Evolutionary conservation across 2,329 filamentous ascomycete species (phyloP).

Genomic region (Cryoendolithus antarcticus): DNA sequence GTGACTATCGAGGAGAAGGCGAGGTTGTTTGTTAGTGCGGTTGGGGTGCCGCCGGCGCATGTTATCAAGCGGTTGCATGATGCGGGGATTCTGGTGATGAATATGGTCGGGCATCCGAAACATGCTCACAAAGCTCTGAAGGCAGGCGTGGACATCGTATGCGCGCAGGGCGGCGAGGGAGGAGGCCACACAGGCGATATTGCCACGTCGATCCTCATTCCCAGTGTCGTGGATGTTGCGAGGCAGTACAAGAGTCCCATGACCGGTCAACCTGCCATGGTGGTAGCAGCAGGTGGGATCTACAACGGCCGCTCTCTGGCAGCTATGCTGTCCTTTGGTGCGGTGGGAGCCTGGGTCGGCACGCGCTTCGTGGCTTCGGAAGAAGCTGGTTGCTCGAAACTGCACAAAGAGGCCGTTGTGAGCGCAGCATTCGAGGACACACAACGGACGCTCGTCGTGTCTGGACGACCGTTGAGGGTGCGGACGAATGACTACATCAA

Average conservation of each 20-base stretch:
- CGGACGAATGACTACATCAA: slow-evolving; percentile 73
- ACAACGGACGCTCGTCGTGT: slow-evolving; percentile 67
- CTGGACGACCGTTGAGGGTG: slow-evolving; percentile 68
- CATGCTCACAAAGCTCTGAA: slow-evolving; percentile 83
- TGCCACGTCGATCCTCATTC: slow-evolving; percentile 71
- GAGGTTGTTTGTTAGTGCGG: slow-evolving; percentile 72
- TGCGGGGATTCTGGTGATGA: slow-evolving; percentile 79
- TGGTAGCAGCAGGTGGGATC: slow-evolving; percentile 82
- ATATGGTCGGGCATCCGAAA: slow-evolving; percentile 90
- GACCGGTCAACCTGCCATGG: slow-evolving; percentile 58
- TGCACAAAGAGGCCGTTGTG: slow-evolving; percentile 78
- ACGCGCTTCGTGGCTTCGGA: slow-evolving; percentile 76
- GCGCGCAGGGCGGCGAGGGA: slow-evolving; percentile 84
- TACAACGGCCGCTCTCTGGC: slow-evolving; percentile 72
- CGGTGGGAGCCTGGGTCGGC: slow-evolving; percentile 83
- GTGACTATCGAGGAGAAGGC: slow-evolving; percentile 79
- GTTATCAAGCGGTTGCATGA: slow-evolving; percentile 68
- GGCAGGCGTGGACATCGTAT: slow-evolving; percentile 79
- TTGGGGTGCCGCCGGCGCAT: slow-evolving; percentile 66
- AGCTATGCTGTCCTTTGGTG: slow-evolving; percentile 74
- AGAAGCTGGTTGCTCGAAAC: slow-evolving; percentile 67
- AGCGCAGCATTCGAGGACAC: slow-evolving; percentile 70
- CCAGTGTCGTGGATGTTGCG: slow-evolving; percentile 76
- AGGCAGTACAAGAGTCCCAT: slow-evolving; percentile 57
- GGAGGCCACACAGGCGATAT: slow-evolving; percentile 88